These are phyloP conservation scores for Edhazardia aedis DNA, from an alignment of 371 early-diverging fungal species.

Conservation along the genomic window DNA sequence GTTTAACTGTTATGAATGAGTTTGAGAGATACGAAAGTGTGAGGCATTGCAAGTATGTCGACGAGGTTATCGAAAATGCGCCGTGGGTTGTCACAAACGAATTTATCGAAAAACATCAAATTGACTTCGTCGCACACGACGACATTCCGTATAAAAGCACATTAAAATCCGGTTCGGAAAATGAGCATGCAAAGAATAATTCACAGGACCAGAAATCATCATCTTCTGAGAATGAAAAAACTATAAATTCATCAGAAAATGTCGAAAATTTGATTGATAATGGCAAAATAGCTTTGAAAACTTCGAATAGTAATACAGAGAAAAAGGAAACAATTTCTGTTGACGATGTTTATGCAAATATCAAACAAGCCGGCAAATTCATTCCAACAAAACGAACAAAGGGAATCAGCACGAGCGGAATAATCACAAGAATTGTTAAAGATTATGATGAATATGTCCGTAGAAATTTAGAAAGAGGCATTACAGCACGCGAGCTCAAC, in stretches of 20 bases:
- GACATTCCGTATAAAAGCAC: constrained; percentile 77
- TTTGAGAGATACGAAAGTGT: constrained; percentile 64
- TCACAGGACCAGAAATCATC: neutral
- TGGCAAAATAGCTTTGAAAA: neutral
- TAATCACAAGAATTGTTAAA: constrained; percentile 73
- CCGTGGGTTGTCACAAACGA: constrained; percentile 69
- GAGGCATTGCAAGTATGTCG: constrained; percentile 77
- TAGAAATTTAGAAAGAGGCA: constrained; percentile 70
- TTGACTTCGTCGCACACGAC: constrained; percentile 90
- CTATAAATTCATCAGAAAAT: neutral
- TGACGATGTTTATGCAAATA: constrained; percentile 76
- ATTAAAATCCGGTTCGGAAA: constrained; percentile 50
- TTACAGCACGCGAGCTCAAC: constrained; percentile 64
- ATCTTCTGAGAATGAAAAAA: neutral
- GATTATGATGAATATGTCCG: constrained; percentile 74
- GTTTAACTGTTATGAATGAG: constrained; percentile 68
- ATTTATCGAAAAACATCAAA: constrained; percentile 61
- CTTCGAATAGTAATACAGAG: neutral
- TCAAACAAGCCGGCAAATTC: constrained; percentile 64
- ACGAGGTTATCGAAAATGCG: constrained; percentile 62
- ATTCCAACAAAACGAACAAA: constrained; percentile 68
- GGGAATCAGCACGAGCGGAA: constrained; percentile 70
- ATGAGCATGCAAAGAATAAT: neutral
- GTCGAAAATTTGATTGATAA: neutral
- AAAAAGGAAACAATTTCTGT: neutral